phyloP scores from a whole-genome alignment of 495 filamentous ascomycete genomes.

The Lasiosphaeria ovina region DNA sequence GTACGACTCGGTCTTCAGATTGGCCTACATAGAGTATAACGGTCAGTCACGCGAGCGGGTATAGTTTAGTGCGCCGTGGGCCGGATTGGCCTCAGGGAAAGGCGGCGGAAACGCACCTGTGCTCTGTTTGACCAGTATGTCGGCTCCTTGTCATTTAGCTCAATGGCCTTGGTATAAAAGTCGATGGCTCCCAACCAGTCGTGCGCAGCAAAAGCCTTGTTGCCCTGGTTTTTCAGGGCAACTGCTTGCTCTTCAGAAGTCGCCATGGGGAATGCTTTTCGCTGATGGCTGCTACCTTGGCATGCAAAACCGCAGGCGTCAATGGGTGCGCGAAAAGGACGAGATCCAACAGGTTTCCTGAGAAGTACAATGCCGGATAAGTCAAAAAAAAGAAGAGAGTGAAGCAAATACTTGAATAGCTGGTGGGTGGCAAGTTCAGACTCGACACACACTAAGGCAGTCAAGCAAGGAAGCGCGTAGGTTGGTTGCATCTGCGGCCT shows the following conservation, averaged over 20 bases:
- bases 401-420: too few relatives aligned
- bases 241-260: slow-evolving; percentile 58
- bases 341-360: too few relatives aligned
- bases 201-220: slow-evolving; percentile 83
- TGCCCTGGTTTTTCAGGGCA: slow-evolving; percentile 88
- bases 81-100: too few relatives aligned
- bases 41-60: slow-evolving; percentile 49
- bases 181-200: slow-evolving; percentile 85
- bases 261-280: slow-evolving; percentile 25
- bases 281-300: slow-evolving; percentile 18
- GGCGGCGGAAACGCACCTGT: slow-evolving; percentile 58
- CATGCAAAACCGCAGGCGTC: slow-evolving; percentile 7
- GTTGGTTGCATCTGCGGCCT: too few relatives aligned
- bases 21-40: slow-evolving; percentile 54
- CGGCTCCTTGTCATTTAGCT: slow-evolving; percentile 76
- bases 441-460: too few relatives aligned
- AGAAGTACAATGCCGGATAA: too few relatives aligned
- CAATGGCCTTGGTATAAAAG: slow-evolving; percentile 87
- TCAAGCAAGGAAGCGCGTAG: too few relatives aligned
- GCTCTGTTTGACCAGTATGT: slow-evolving; percentile 93
- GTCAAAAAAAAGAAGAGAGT: too few relatives aligned
- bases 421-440: too few relatives aligned
- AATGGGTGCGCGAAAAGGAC: too few relatives aligned
- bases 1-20: slow-evolving; percentile 94
- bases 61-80: too few relatives aligned